Evolutionary conservation across 176 grass and related monocot species (phyloP).

Genomic region (Aegilops speltoides): DNA sequence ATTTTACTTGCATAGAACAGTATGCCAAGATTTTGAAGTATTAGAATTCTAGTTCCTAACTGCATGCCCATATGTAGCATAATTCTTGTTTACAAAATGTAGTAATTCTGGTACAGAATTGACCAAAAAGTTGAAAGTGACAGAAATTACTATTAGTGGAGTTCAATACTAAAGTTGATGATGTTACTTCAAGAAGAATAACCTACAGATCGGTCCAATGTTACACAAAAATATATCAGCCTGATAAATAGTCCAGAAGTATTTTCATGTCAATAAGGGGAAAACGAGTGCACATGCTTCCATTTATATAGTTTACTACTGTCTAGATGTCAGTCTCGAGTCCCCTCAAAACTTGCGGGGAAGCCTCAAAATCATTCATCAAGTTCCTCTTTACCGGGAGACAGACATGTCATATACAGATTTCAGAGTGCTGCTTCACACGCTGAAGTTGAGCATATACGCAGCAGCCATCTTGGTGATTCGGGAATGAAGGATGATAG

Average conservation of each 20-base stretch:
- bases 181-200: neutral
- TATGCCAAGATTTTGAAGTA: slow-evolving; percentile 72
- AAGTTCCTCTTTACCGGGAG: slow-evolving; percentile 85
- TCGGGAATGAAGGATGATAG: slow-evolving; percentile 90
- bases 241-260: neutral
- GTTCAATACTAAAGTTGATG: slow-evolving; percentile 30
- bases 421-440: neutral
- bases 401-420: slow-evolving; percentile 31
- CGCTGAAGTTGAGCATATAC: slow-evolving; percentile 15
- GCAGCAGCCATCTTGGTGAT: slow-evolving; percentile 95
- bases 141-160: slow-evolving; percentile 59
- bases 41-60: slow-evolving; percentile 41
- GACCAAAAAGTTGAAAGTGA: neutral
- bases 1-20: slow-evolving; percentile 59
- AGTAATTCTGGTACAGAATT: neutral
- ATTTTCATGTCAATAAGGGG: neutral
- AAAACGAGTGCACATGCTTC: neutral
- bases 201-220: neutral
- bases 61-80: slow-evolving; percentile 2
- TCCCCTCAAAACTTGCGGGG: slow-evolving; percentile 88
- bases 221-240: neutral
- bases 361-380: slow-evolving; percentile 76
- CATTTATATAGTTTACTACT: slow-evolving; percentile 35
- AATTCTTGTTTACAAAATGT: neutral
- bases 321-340: slow-evolving; percentile 69